Evolutionary conservation across 495 filamentous ascomycete genomes (phyloP), one percentile per base, ranked within the genome.

Genomic region (Trichoderma orchidacearum): DNA sequence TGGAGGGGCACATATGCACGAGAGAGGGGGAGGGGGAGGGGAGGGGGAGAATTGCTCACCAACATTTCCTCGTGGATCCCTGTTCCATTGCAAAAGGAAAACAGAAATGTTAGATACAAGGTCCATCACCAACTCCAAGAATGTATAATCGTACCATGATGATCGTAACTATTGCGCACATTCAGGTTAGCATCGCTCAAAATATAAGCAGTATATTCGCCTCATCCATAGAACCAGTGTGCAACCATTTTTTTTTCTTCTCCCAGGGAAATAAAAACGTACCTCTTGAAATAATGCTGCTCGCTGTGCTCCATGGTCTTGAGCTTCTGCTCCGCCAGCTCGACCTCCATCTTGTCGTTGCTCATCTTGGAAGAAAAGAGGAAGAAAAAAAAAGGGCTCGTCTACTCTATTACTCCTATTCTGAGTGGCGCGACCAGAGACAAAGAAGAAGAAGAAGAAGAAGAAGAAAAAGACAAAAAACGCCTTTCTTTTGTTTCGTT

Each of bases 41-140:
- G 53, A 50, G 23, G 52, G 54, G 53, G 23, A 45, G 55, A 38
- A 29, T 51, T 62, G 85, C 87, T 72, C 75, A 95, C 90, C 80
- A 96, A 75, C 90, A 96, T 96, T 73, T 96, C 90, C 77, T 96
- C 90, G 66, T 96, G 90, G 62, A 96, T 96, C 66, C 90, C 89
- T 94, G 58, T 36, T n/a, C 8, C 41, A 27, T 17, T 15, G 13
- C 41, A 17, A 48, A 35, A 53, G 56, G 51, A 58, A 59, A 13
- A n/a, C 50, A 4, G 15, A 59, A 51, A 30, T 54, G 62, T 63
- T 67, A 70, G 70, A 63, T 58, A 57, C 59, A 59, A 58, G 35
- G 2, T 18, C 30, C 57, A 48, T 58, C 27, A 27, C 41, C n/a
- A n/a, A n/a, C n/a, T n/a, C n/a, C n/a, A n/a, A n/a, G n/a, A n/a